Percentiles rank a stretch among this genome's conserved stretches.
phyloP scores from a whole-genome alignment of 2,329 filamentous ascomycete species.

The Epichloe brachyelytri region DNA sequence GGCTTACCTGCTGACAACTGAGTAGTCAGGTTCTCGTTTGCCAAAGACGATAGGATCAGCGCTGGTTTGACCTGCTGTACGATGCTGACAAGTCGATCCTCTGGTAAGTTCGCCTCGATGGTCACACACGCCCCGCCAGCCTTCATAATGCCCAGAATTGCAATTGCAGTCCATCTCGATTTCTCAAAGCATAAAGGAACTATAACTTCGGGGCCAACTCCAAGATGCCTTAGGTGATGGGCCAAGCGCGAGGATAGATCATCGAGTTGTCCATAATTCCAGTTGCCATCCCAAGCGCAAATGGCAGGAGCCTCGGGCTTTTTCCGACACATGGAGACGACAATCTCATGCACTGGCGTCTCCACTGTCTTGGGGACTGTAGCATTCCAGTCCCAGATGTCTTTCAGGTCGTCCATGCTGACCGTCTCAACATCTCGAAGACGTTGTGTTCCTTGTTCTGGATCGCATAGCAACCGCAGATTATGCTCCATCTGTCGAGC shows the following conservation, averaged over 20 bases:
- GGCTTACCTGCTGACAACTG: not conserved
- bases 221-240: constrained; percentile 1
- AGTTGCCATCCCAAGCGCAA: constrained; percentile 25
- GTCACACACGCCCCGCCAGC: constrained; percentile 5
- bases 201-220: constrained; percentile 1
- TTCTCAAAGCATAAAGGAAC: constrained; percentile 7
- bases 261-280: constrained; percentile 22
- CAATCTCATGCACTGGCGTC: constrained; percentile 5
- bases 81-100: constrained; percentile 9
- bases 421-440: not conserved
- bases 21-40: constrained; percentile 3
- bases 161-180: constrained; percentile 6
- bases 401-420: constrained; percentile 3
- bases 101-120: constrained; percentile 10
- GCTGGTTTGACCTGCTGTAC: constrained; percentile 8
- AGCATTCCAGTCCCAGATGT: constrained; percentile 6
- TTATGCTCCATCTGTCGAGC: constrained; percentile 1
- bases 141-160: constrained; percentile 4
- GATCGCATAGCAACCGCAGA: not conserved
- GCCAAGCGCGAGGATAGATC: constrained; percentile 5
- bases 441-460: not conserved
- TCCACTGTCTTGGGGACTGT: constrained; percentile 1
- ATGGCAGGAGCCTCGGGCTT: constrained; percentile 6
- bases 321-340: not conserved
- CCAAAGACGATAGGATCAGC: constrained; percentile 10